phyloP scores from a whole-genome alignment of 805 yeast genomes.

The Wickerhamomyces sydowiorum region DNA sequence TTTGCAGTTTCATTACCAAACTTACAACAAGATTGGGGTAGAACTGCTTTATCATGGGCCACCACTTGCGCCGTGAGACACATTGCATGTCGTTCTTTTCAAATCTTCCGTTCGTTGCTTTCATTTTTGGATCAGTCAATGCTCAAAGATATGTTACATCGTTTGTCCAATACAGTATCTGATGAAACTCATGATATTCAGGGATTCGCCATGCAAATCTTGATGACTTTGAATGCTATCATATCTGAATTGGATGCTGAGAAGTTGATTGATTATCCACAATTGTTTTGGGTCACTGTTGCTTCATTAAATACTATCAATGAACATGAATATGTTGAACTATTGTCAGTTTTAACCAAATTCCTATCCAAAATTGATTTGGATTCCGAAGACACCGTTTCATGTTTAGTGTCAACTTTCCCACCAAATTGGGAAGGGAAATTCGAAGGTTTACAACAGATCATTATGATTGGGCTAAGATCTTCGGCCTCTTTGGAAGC shows the following conservation, averaged over 20 bases:
- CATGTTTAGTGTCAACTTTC: slow-evolving; percentile 75
- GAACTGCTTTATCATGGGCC: slow-evolving; percentile 85
- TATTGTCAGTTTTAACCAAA: slow-evolving; percentile 73
- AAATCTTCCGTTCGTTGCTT: slow-evolving; percentile 79
- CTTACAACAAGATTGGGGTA: slow-evolving; percentile 80
- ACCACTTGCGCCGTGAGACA: slow-evolving; percentile 97
- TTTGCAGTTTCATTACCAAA: slow-evolving; percentile 41
- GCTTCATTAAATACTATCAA: slow-evolving; percentile 88
- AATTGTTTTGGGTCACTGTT: slow-evolving; percentile 90
- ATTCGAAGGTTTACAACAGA: slow-evolving; percentile 81
- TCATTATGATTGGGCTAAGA: slow-evolving; percentile 76
- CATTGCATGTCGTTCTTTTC: slow-evolving; percentile 94
- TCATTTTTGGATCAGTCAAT: slow-evolving; percentile 77
- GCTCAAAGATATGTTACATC: slow-evolving; percentile 90
- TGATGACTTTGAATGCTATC: slow-evolving; percentile 92
- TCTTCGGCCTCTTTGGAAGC: slow-evolving; percentile 78
- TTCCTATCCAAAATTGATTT: slow-evolving; percentile 83
- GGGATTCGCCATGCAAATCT: slow-evolving; percentile 94
- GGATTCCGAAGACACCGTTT: slow-evolving; percentile 79
- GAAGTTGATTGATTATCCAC: slow-evolving; percentile 82
- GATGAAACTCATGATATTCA: slow-evolving; percentile 88
- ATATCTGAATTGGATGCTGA: slow-evolving; percentile 80
- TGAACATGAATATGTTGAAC: slow-evolving; percentile 90
- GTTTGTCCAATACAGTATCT: slow-evolving; percentile 87
- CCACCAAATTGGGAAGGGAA: slow-evolving; percentile 96